These are phyloP conservation scores for Persicaria maculosa DNA, from an alignment of 148 eudicot species.

Conservation along the genomic window DNA sequence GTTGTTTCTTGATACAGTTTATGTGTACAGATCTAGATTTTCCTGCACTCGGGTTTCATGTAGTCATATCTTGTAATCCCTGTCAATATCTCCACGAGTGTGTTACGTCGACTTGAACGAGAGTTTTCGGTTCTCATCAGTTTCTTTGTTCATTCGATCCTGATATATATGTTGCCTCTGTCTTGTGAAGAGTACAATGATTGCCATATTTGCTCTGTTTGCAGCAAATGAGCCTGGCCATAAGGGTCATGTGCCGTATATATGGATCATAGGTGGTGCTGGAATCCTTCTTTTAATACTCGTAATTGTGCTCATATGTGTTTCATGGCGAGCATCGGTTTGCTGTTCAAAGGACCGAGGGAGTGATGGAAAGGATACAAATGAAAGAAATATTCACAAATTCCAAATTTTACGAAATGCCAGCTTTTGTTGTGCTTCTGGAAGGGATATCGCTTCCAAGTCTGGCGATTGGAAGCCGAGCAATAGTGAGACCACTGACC, in stretches of 20 bases:
- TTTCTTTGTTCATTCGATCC: background rate
- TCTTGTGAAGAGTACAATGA: background rate
- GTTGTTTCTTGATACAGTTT: background rate
- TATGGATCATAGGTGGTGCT: constrained; percentile 76
- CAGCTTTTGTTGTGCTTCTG: constrained; percentile 77
- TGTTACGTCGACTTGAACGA: no score
- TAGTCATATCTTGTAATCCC: background rate
- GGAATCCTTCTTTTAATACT: constrained; percentile 56
- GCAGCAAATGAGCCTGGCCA: constrained; percentile 38
- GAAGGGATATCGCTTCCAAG: constrained; percentile 48
- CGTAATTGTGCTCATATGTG: constrained; percentile 38
- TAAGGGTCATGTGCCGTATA: constrained; percentile 46
- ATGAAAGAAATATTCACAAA: constrained; percentile 46
- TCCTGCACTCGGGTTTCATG: background rate
- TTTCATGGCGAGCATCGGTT: constrained; percentile 46
- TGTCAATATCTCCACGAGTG: no score
- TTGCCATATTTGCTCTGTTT: constrained; percentile 6
- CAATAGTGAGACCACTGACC: constrained; percentile 47
- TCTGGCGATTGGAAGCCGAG: constrained; percentile 54
- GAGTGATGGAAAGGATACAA: constrained; percentile 45
- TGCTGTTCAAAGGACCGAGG: constrained; percentile 29
- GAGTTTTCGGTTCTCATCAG: no score
- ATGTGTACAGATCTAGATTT: background rate
- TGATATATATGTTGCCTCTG: background rate
- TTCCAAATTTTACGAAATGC: constrained; percentile 65